These are phyloP conservation scores for Melanomma pulvis-pyrius DNA, from an alignment of 495 filamentous ascomycete species.

Conservation along the genomic window DNA sequence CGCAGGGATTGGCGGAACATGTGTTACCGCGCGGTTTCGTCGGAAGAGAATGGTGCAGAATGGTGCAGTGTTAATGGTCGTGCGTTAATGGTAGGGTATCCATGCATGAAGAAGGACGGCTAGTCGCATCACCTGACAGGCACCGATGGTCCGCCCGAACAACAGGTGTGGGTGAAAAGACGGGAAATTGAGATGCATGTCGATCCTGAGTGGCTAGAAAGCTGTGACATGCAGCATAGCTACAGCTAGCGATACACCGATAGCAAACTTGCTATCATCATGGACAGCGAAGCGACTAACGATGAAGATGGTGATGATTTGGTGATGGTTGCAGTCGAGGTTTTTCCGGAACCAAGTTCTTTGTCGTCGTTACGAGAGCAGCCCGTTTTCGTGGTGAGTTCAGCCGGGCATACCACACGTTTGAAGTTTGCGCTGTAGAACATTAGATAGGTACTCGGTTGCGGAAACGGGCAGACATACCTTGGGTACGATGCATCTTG, in stretches of 20 bases:
- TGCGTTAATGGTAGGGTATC: slow-evolving; percentile 35
- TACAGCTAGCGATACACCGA: slow-evolving; percentile 20
- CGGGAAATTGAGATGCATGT: slow-evolving; percentile 12
- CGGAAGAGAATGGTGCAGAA: slow-evolving; percentile 8
- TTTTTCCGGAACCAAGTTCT: neutral
- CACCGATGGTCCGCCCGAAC: neutral
- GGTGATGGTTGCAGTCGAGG: neutral
- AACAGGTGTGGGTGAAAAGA: slow-evolving; percentile 27
- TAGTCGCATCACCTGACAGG: slow-evolving; percentile 28
- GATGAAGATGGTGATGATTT: slow-evolving; percentile 8
- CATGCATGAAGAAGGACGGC: slow-evolving; percentile 29
- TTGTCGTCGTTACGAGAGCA: slow-evolving; percentile 35
- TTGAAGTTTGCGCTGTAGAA: slow-evolving; percentile 52
- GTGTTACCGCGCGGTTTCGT: slow-evolving; percentile 23
- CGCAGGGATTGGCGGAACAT: slow-evolving; percentile 5
- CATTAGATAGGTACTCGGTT: slow-evolving; percentile 19
- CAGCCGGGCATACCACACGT: slow-evolving; percentile 61
- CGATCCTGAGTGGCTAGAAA: slow-evolving; percentile 23
- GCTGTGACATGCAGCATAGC: slow-evolving; percentile 15
- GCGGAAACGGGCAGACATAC: slow-evolving; percentile 11
- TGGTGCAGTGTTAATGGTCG: slow-evolving; percentile 10
- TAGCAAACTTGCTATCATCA: slow-evolving; percentile 21
- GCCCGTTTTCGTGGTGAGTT: slow-evolving; percentile 52
- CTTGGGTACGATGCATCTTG: slow-evolving; percentile 60
- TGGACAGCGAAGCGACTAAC: neutral